A percentile compares a stretch with the other conserved stretches of the same genome.
Evolutionary conservation across 2,329 filamentous ascomycete genomes (phyloP).

Genomic region (Alternaria tenuissima): DNA sequence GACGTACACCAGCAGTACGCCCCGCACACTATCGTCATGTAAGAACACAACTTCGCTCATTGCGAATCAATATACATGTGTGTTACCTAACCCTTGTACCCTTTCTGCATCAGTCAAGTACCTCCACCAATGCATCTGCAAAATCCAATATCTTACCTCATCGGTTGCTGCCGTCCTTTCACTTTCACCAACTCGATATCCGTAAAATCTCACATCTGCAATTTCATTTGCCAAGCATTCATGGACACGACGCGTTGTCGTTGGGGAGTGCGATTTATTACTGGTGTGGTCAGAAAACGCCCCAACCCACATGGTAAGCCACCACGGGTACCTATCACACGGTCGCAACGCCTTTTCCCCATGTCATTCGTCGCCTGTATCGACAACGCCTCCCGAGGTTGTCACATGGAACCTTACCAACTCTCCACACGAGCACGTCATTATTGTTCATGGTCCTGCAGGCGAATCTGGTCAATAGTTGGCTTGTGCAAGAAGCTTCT

Average conservation of each 20-base stretch:
- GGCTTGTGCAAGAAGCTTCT: slow-evolving; percentile 10
- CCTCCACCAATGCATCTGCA: slow-evolving; percentile 7
- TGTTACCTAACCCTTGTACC: slow-evolving; percentile 16
- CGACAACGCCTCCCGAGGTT: slow-evolving; percentile 13
- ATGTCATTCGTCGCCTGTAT: background rate
- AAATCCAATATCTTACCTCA: slow-evolving; percentile 5
- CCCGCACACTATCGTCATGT: slow-evolving; percentile 7
- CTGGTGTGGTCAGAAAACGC: slow-evolving; percentile 16
- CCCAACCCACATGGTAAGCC: slow-evolving; percentile 21
- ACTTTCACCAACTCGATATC: background rate
- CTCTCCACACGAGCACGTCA: background rate
- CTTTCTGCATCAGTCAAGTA: slow-evolving; percentile 17
- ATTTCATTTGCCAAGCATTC: slow-evolving; percentile 8
- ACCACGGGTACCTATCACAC: slow-evolving; percentile 9
- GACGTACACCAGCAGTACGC: background rate
- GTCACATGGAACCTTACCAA: background rate
- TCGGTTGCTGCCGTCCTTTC: background rate
- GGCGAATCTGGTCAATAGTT: background rate
- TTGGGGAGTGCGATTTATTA: slow-evolving; percentile 21
- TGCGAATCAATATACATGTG: slow-evolving; percentile 15
- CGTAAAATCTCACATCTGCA: background rate
- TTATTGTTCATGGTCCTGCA: background rate
- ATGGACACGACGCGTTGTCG: slow-evolving; percentile 5
- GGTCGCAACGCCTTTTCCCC: slow-evolving; percentile 8
- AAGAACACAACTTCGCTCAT: slow-evolving; percentile 23